phyloP scores from a whole-genome alignment of 1,284 basidiomycete genomes.

The Puccinia coronata region DNA sequence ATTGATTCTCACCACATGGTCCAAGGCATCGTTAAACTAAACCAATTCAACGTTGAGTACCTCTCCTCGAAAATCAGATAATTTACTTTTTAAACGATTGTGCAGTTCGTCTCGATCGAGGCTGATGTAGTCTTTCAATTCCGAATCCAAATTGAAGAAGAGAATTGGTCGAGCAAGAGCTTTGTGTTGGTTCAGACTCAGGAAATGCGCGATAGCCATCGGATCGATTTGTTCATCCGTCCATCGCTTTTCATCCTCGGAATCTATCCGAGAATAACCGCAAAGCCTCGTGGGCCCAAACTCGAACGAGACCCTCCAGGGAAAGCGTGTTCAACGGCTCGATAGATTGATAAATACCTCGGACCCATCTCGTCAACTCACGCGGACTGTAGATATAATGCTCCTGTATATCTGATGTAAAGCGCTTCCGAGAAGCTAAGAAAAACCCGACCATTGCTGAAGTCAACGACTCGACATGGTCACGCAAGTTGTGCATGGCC shows the following conservation, averaged over 20 bases:
- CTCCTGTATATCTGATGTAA: conserved; percentile 93
- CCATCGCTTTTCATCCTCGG: conserved; percentile 87
- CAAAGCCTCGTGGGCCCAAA: conserved; percentile 98
- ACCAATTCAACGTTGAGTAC: conserved; percentile 98
- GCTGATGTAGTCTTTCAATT: conserved; percentile 92
- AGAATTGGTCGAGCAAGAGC: conserved; percentile 85
- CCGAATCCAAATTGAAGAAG: conserved; percentile 99
- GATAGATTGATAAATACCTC: conserved; percentile 96
- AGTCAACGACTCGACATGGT: conserved; percentile 90
- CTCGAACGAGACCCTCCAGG: conserved; percentile 89
- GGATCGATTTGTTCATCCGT: conserved; percentile 88
- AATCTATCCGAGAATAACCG: conserved; percentile 95
- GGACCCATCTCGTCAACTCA: conserved; percentile 96
- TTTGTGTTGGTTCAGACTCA: conserved; percentile 80
- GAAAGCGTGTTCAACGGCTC: conserved; percentile 84
- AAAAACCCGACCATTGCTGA: conserved; percentile 98
- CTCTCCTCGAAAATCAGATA: conserved; percentile 94
- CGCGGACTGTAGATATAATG: conserved; percentile 99
- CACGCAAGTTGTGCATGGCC: conserved; percentile 86
- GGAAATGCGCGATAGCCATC: conserved; percentile 86
- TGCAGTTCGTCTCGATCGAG: conserved; percentile 89
- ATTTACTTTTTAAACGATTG: conserved; percentile 92
- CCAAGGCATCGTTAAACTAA: conserved; percentile 95
- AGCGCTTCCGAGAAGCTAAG: conserved; percentile 85
- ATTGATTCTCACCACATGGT: conserved; percentile 95